These are phyloP conservation scores for Collybia sp. DNA, from an alignment of 768 basidiomycete genomes.

Conservation along the genomic window DNA sequence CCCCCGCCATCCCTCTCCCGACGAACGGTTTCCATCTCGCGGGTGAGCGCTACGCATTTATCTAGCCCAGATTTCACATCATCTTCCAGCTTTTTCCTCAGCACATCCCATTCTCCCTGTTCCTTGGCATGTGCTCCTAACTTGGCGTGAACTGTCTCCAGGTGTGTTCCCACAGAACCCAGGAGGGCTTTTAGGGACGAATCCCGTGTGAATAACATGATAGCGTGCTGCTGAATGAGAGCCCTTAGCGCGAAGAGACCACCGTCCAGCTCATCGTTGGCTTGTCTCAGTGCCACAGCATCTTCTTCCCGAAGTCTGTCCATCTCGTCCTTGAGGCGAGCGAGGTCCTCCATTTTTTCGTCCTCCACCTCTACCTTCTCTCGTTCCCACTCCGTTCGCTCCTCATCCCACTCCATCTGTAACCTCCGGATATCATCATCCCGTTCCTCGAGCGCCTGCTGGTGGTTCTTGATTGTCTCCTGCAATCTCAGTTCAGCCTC, in stretches of 20 bases:
- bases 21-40: slow-evolving; percentile 51
- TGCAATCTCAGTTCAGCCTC: slow-evolving; percentile 34
- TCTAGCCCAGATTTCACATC: slow-evolving; percentile 41
- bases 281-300: slow-evolving; percentile 27
- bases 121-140: slow-evolving; percentile 35
- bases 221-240: slow-evolving; percentile 52
- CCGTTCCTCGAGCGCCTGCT: slow-evolving; percentile 34
- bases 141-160: slow-evolving; percentile 42
- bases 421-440: slow-evolving; percentile 32
- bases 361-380: slow-evolving; percentile 46
- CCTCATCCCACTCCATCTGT: slow-evolving; percentile 33
- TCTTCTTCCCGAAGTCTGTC: slow-evolving; percentile 38
- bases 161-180: slow-evolving; percentile 43
- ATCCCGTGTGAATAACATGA: slow-evolving; percentile 52
- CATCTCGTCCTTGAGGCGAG: slow-evolving; percentile 42
- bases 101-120: slow-evolving; percentile 44
- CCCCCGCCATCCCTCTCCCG: slow-evolving; percentile 47
- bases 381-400: slow-evolving; percentile 45
- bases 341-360: slow-evolving; percentile 43
- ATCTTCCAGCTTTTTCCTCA: slow-evolving; percentile 42
- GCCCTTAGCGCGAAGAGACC: slow-evolving; percentile 41
- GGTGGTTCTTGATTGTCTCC: slow-evolving; percentile 25
- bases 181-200: slow-evolving; percentile 44
- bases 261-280: slow-evolving; percentile 45
- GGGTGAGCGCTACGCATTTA: slow-evolving; percentile 39